phyloP scores from a whole-genome alignment of 768 basidiomycete genomes.

The Daedaleopsis nitida region DNA sequence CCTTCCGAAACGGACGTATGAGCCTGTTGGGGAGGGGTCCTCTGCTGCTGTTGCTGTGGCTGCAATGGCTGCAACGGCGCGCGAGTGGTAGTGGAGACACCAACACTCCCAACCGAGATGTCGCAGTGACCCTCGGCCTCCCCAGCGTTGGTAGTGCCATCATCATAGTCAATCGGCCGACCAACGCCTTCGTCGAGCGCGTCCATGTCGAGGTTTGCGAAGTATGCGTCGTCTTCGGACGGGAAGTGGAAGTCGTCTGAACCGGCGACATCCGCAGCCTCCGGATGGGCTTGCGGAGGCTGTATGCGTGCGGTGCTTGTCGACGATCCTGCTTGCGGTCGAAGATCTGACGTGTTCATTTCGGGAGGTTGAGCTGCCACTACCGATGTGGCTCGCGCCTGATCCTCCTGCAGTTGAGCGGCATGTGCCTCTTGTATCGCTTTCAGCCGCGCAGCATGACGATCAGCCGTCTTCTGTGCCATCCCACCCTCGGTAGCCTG shows the following conservation, averaged over 20 bases:
- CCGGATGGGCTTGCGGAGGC: not conserved
- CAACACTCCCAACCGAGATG: not conserved
- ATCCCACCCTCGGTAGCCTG: slow-evolving; percentile 3
- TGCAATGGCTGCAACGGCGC: not conserved
- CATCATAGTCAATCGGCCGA: slow-evolving; percentile 44
- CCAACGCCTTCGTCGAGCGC: slow-evolving; percentile 38
- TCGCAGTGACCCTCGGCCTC: slow-evolving; percentile 8
- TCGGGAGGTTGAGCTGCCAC: not conserved
- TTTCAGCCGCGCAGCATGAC: slow-evolving; percentile 7
- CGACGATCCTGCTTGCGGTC: not conserved
- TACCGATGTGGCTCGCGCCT: not conserved
- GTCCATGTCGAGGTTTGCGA: slow-evolving; percentile 53
- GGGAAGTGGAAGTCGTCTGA: slow-evolving; percentile 49
- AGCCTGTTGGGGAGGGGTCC: not conserved
- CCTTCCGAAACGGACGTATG: not conserved
- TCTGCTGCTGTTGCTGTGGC: not conserved
- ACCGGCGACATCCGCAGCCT: slow-evolving; percentile 32
- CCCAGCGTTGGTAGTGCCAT: slow-evolving; percentile 26
- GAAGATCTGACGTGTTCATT: not conserved
- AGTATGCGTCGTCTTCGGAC: slow-evolving; percentile 69
- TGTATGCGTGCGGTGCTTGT: slow-evolving; percentile 3
- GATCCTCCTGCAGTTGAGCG: slow-evolving; percentile 9
- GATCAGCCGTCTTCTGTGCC: slow-evolving; percentile 4
- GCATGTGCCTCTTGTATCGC: slow-evolving; percentile 17
- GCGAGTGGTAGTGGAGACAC: not conserved